Evolutionary conservation across 768 basidiomycete species (phyloP).

Genomic region (Ephemerocybe angulata): DNA sequence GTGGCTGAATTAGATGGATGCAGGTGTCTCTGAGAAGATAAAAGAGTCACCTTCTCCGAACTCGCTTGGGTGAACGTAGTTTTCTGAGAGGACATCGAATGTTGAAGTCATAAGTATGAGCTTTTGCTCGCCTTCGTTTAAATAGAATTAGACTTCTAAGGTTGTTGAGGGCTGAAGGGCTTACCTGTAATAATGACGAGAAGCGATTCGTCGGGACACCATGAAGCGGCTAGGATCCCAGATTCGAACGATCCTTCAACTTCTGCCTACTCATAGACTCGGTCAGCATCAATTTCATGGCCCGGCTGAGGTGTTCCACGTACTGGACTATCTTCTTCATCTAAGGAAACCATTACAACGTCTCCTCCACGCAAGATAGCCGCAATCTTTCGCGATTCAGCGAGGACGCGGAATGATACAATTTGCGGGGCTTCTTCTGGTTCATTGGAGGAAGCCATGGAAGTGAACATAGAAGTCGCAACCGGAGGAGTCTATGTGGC

Average conservation of each 20-base stretch:
- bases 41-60: slow-evolving; percentile 74
- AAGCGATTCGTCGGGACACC: slow-evolving; percentile 92
- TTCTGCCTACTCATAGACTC: slow-evolving; percentile 50
- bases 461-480: slow-evolving; percentile 34
- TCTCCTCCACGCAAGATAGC: slow-evolving; percentile 77
- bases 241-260: slow-evolving; percentile 85
- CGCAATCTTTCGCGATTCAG: slow-evolving; percentile 66
- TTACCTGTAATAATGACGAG: slow-evolving; percentile 77
- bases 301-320: slow-evolving; percentile 19
- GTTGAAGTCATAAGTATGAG: slow-evolving; percentile 84
- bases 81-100: slow-evolving; percentile 86
- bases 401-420: slow-evolving; percentile 62
- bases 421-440: slow-evolving; percentile 37
- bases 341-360: slow-evolving; percentile 64
- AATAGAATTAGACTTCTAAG: not conserved
- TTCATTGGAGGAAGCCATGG: slow-evolving; percentile 25
- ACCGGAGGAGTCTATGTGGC: slow-evolving; percentile 18
- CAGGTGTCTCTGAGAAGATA: not conserved
- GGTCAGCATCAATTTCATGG: slow-evolving; percentile 14
- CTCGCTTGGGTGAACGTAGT: slow-evolving; percentile 62
- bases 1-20: slow-evolving; percentile 9
- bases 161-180: slow-evolving; percentile 12
- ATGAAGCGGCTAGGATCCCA: slow-evolving; percentile 77
- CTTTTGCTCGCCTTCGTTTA: slow-evolving; percentile 59
- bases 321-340: slow-evolving; percentile 46